Base-by-base conservation (phyloP, 805 yeast species). In the Zygosaccharomyces pseudorouxii region DNA sequence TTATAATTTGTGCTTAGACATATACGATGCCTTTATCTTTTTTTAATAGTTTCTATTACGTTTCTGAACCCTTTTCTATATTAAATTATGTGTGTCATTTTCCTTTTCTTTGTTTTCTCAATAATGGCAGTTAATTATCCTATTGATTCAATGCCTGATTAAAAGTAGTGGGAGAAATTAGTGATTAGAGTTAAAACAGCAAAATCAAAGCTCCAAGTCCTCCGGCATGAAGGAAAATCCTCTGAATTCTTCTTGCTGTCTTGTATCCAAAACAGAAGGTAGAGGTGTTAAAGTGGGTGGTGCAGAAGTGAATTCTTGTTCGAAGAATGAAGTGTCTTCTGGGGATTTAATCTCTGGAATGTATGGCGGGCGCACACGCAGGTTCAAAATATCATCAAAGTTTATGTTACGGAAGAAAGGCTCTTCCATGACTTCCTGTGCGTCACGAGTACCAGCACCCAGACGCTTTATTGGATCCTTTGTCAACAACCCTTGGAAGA, bases 261-360 rank as follows among this genome's bases (percentile, higher is more conserved):
- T 80, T 1, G 93, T 80, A 11, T 93, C 84, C 60, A 93, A 74
- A 5, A 86, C 82, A 27, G 96, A 84, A 52, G 89, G 92, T 42
- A 93, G 90, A 2, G 99, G 99, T 1, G 99, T 93, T 68, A 92
- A 76, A 44, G 95, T 84, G 30, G 98, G 97, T 30, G 93, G 85
- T 62, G 93, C 97, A 0, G 89, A 80, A 0, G 99, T 93, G 64
- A 93, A 93, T 65, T 89, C 97, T 59, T 84, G 86, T 70, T 93
- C 99, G 64, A 93, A 93, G 71, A 89, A 89, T 2, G 93, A 79
- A 40, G 90, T 89, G 68, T 90, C 98, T 49, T 90, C 89, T 44
- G 92, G 95, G 42, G 89, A 82, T 47, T 80, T 81, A 45, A 93
- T 77, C 57, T 86, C 89, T 1, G 99, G 99, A 47, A 87, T 73